These are phyloP conservation scores for Hyaloscypha variabilis DNA, from an alignment of 495 filamentous ascomycete genomes.

Conservation along the genomic window DNA sequence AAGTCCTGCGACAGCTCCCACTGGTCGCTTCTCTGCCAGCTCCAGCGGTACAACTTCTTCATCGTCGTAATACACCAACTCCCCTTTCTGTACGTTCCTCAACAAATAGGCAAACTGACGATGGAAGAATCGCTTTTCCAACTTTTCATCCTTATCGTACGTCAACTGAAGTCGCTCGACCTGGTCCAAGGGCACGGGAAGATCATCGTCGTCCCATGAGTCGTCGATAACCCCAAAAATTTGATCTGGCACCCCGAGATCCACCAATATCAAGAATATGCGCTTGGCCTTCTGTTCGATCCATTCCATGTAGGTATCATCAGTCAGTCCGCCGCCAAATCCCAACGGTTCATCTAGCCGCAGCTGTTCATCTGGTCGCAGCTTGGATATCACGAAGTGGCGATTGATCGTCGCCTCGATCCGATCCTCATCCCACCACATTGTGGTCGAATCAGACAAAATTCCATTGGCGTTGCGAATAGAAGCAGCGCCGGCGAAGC, in stretches of 20 bases:
- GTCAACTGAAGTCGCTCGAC: conserved; percentile 70
- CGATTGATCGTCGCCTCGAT: conserved; percentile 73
- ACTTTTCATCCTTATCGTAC: conserved; percentile 55
- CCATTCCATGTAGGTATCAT: conserved; percentile 92
- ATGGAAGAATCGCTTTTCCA: conserved; percentile 76
- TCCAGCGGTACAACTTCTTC: conserved; percentile 83
- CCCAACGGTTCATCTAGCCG: conserved; percentile 69
- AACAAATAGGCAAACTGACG: conserved; percentile 83
- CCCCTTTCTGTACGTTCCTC: conserved; percentile 67
- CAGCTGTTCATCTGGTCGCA: conserved; percentile 64
- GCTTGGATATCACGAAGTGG: conserved; percentile 67
- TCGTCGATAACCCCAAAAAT: conserved; percentile 87
- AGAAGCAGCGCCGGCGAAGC: conserved; percentile 24
- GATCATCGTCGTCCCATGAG: conserved; percentile 86
- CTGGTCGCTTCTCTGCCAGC: conserved; percentile 58
- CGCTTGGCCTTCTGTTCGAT: conserved; percentile 77
- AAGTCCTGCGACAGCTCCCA: conserved; percentile 47
- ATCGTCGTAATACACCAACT: conserved; percentile 71
- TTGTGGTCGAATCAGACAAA: conserved; percentile 33
- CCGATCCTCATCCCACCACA: conserved; percentile 83
- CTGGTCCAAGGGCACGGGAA: conserved; percentile 75
- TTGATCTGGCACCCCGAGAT: conserved; percentile 78
- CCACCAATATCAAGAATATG: conserved; percentile 80
- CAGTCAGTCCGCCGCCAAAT: conserved; percentile 88
- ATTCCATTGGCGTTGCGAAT: conserved; percentile 24